Evolutionary conservation across 768 basidiomycete species (phyloP).

Genomic region (Hypholoma sublateritium): DNA sequence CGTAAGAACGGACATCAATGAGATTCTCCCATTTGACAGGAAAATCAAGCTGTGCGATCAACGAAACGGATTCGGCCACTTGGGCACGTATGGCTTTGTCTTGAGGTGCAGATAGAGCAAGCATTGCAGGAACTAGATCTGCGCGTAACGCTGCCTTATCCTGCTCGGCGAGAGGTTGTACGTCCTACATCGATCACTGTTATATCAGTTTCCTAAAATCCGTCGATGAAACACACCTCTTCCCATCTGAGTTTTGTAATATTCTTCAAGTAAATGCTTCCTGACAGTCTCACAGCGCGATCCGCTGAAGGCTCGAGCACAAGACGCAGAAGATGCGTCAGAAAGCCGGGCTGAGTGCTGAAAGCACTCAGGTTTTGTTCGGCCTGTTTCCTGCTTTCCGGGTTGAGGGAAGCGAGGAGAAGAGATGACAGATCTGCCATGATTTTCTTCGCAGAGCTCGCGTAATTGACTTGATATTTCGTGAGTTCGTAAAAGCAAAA

Average conservation of each 20-base stretch:
- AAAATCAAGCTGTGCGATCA: constrained; percentile 92
- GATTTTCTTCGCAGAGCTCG: constrained; percentile 9
- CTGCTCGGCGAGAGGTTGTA: constrained; percentile 61
- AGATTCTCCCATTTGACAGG: constrained; percentile 86
- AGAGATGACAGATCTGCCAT: constrained; percentile 73
- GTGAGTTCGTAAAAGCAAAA: constrained; percentile 13
- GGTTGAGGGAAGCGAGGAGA: constrained; percentile 70
- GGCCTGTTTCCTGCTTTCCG: constrained; percentile 72
- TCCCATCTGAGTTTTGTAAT: constrained; percentile 85
- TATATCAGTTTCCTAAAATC: not conserved
- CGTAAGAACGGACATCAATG: constrained; percentile 69
- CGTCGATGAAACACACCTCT: constrained; percentile 52
- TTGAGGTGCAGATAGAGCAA: constrained; percentile 69
- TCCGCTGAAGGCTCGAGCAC: constrained; percentile 69
- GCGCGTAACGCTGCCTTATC: constrained; percentile 76
- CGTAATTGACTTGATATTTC: constrained; percentile 11
- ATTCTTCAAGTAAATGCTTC: constrained; percentile 92
- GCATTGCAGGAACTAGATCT: constrained; percentile 90
- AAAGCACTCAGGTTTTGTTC: constrained; percentile 72
- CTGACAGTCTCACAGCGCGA: constrained; percentile 76
- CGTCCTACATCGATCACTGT: constrained; percentile 49
- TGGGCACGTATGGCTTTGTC: constrained; percentile 80
- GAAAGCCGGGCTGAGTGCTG: constrained; percentile 76
- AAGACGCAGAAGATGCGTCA: constrained; percentile 74
- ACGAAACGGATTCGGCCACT: constrained; percentile 89